Conservation (phyloP, 352 stramenopile species). For the Phytophthora hybrid region DNA sequence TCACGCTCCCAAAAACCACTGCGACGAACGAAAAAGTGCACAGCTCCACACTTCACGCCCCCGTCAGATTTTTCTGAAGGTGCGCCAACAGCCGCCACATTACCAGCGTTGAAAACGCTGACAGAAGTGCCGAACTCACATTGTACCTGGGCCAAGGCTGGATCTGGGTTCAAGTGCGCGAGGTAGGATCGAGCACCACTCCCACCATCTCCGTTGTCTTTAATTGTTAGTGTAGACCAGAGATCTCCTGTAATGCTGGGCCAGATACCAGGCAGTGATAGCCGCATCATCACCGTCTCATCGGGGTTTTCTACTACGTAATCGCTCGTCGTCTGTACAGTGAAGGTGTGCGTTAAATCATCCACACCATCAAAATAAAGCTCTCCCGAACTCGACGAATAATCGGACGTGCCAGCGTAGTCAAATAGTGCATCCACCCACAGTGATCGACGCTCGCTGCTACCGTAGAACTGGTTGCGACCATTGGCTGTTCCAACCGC, state of each 20-base stretch:
- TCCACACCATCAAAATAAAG: constrained; percentile 72
- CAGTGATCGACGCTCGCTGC: constrained; percentile 73
- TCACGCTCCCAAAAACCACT: constrained; percentile 79
- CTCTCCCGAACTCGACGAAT: constrained; percentile 68
- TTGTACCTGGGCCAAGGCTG: constrained; percentile 37
- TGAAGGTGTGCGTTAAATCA: constrained; percentile 64
- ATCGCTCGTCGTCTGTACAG: constrained; percentile 91
- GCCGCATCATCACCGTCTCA: constrained; percentile 90
- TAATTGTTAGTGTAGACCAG: constrained; percentile 89
- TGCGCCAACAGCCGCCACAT: constrained; percentile 74
- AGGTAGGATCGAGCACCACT: constrained; percentile 78
- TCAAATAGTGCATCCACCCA: constrained; percentile 89
- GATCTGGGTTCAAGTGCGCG: constrained; percentile 57
- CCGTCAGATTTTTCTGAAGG: constrained; percentile 53
- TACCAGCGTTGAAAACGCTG: constrained; percentile 68
- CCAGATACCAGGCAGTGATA: constrained; percentile 94
- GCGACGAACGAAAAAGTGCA: constrained; percentile 71
- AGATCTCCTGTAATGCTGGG: constrained; percentile 88
- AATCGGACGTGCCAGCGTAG: constrained; percentile 92
- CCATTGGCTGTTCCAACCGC: constrained; percentile 88
- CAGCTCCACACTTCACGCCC: constrained; percentile 58
- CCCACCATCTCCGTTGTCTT: constrained; percentile 92
- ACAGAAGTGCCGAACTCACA: constrained; percentile 65
- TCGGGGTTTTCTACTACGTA: constrained; percentile 91
- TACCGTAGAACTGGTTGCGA: constrained; percentile 93